Conservation (phyloP, 306 rosid genomes). For the Fragaria ananassa region DNA sequence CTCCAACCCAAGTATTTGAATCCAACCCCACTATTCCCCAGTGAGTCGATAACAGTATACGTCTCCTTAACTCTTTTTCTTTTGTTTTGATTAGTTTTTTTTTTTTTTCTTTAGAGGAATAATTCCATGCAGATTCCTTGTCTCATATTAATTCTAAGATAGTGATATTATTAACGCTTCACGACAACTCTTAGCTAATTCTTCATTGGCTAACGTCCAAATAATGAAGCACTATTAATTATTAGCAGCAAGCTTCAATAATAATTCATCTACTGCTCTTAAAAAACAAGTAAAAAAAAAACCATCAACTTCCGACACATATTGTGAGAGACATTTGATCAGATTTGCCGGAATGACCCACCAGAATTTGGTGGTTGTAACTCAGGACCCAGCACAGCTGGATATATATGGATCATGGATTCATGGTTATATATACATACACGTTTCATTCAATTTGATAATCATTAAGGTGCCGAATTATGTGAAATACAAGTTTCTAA, state of each 20-base stretch:
- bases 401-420: too few relatives aligned
- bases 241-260: not conserved
- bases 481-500: too few relatives aligned
- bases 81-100: not conserved
- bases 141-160: not conserved
- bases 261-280: not conserved
- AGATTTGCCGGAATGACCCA: not conserved
- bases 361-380: not conserved
- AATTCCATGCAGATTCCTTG: constrained; percentile 7
- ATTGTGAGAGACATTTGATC: not conserved
- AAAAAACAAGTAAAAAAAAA: too few relatives aligned
- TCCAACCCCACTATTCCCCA: not conserved
- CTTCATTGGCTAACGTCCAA: constrained; percentile 1
- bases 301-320: not conserved
- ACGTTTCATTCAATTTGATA: too few relatives aligned
- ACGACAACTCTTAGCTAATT: not conserved
- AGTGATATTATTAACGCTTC: not conserved
- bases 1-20: not conserved
- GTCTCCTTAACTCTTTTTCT: not conserved
- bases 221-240: not conserved
- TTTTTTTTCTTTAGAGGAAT: not conserved
- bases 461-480: too few relatives aligned
- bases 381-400: not conserved
- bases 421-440: too few relatives aligned
- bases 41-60: not conserved